These are phyloP conservation scores for Chlamydomonas applanata DNA, from an alignment of 139 green algal species.

Conservation along the genomic window DNA sequence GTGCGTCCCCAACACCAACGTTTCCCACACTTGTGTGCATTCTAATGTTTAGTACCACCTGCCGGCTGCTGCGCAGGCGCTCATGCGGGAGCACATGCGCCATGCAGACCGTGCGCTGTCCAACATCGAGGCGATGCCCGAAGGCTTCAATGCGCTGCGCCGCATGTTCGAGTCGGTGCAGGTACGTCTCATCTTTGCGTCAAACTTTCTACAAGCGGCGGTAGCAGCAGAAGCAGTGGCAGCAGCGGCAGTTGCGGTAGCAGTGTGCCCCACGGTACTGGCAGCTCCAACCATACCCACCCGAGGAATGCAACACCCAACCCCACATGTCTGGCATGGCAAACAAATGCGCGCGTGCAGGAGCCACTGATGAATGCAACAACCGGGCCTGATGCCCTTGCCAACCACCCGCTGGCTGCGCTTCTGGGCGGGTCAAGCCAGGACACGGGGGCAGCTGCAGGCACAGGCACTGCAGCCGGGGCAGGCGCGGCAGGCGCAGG, in stretches of 20 bases:
- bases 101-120: slow-evolving; percentile 81
- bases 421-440: slow-evolving; percentile 32
- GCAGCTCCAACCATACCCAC: background rate
- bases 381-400: slow-evolving; percentile 11
- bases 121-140: slow-evolving; percentile 94
- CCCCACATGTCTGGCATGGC: background rate
- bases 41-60: no score
- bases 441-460: background rate
- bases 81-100: slow-evolving; percentile 95
- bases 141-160: slow-evolving; percentile 93
- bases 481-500: slow-evolving; percentile 10
- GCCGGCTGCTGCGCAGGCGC: slow-evolving; percentile 44
- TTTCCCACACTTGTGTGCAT: no score
- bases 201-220: background rate
- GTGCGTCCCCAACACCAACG: no score
- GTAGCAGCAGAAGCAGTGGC: no score
- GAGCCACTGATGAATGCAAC: slow-evolving; percentile 81
- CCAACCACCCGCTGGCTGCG: slow-evolving; percentile 61
- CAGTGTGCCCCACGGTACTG: background rate
- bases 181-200: slow-evolving; percentile 34
- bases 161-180: slow-evolving; percentile 89
- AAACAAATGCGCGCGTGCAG: slow-evolving; percentile 9
- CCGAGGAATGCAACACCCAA: background rate
- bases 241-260: background rate
- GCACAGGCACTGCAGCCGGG: slow-evolving; percentile 9